Percentiles rank a stretch among this genome's conserved stretches.
These are phyloP conservation scores for Aphanomyces euteiches DNA, from an alignment of 352 stramenopile species.

Conservation along the genomic window DNA sequence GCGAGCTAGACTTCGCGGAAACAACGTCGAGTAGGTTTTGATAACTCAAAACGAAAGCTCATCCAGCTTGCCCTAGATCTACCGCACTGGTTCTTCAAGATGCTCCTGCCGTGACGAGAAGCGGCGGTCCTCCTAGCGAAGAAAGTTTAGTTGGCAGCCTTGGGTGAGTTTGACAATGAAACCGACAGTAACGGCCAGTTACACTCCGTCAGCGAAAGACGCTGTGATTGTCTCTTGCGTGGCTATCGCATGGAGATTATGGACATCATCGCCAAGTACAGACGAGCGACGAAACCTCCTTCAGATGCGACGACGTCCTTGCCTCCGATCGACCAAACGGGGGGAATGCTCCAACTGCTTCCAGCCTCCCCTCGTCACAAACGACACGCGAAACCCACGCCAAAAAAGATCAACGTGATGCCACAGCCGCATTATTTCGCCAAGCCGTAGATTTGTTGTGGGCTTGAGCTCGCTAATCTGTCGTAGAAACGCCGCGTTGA, in stretches of 20 bases:
- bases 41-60: too few relatives aligned
- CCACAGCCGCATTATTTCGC: conserved; percentile 5
- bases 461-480: neutral
- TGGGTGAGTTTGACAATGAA: neutral
- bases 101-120: too few relatives aligned
- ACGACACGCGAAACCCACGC: neutral
- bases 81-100: too few relatives aligned
- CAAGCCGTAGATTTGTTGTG: neutral
- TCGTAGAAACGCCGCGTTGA: neutral
- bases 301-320: neutral
- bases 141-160: neutral
- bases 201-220: neutral
- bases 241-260: conserved; percentile 8
- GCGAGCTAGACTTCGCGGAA: too few relatives aligned
- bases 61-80: too few relatives aligned
- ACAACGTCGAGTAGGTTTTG: too few relatives aligned
- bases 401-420: neutral
- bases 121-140: too few relatives aligned
- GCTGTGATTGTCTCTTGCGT: neutral
- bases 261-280: conserved; percentile 25
- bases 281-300: neutral
- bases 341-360: neutral
- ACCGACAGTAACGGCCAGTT: neutral
- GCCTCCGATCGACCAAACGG: conserved; percentile 4
- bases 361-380: neutral